A percentile compares a stretch with the other conserved stretches of the same genome.
Evolutionary conservation across 441 rosid species (phyloP).

Genomic region (Manihot esculenta): DNA sequence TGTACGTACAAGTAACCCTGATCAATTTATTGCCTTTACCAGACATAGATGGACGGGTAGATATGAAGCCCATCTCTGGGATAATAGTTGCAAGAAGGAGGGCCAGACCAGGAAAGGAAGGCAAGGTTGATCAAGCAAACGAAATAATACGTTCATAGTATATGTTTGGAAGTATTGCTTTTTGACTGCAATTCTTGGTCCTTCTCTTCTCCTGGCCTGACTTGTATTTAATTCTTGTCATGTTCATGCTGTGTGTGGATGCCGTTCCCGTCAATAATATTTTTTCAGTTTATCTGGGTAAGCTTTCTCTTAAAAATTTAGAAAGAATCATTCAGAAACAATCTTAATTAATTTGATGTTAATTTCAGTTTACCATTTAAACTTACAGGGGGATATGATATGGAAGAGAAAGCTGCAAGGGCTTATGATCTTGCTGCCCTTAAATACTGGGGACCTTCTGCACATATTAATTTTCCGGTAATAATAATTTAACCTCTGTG

Average conservation of each 20-base stretch:
- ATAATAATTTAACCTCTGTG: background rate
- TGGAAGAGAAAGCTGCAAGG: conserved; percentile 96
- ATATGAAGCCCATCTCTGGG: conserved; percentile 98
- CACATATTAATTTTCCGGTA: conserved; percentile 87
- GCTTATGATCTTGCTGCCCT: conserved; percentile 97
- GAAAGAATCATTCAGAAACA: background rate
- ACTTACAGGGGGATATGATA: conserved; percentile 81
- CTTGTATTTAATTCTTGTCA: conserved; percentile 26
- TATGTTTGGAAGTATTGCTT: conserved; percentile 30
- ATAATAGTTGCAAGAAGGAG: conserved; percentile 95
- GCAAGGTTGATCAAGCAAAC: conserved; percentile 63
- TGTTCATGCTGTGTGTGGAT: conserved; percentile 36
- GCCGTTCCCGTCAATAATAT: conserved; percentile 34
- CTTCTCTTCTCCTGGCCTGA: conserved; percentile 30
- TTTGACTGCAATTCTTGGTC: conserved; percentile 24
- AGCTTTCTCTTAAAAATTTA: conserved; percentile 16
- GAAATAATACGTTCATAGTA: conserved; percentile 9
- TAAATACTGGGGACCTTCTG: conserved; percentile 92
- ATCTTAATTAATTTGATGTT: conserved; percentile 1
- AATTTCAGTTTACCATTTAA: background rate
- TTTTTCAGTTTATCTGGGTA: conserved; percentile 68
- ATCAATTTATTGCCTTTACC: background rate
- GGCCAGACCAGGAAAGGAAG: conserved; percentile 99
- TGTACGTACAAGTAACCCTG: background rate
- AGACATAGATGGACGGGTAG: conserved; percentile 97